Evolutionary conservation across 257 asterid species (phyloP).

Genomic region (Gentiana macrophylla): DNA sequence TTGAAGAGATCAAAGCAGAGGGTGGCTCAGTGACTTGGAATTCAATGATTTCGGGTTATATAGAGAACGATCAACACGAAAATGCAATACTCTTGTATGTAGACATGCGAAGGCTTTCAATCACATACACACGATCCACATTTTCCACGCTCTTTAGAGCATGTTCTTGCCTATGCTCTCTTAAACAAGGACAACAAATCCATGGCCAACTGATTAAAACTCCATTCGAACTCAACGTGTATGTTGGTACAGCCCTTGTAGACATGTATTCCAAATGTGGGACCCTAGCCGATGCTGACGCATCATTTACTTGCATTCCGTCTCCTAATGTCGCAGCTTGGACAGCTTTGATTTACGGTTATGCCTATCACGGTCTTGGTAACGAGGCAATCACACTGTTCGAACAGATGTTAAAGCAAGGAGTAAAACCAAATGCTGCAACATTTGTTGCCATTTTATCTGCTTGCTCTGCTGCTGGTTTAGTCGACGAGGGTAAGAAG

Average conservation of each 20-base stretch:
- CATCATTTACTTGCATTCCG: slow-evolving; percentile 39
- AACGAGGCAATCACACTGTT: slow-evolving; percentile 37
- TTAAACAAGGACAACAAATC: slow-evolving; percentile 49
- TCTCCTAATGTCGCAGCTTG: slow-evolving; percentile 63
- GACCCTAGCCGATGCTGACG: slow-evolving; percentile 47
- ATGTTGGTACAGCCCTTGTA: slow-evolving; percentile 61
- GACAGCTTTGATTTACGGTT: slow-evolving; percentile 67
- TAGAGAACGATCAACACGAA: slow-evolving; percentile 36
- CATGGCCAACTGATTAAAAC: slow-evolving; percentile 59
- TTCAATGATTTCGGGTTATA: slow-evolving; percentile 73
- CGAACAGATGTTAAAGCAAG: slow-evolving; percentile 39
- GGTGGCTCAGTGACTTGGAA: slow-evolving; percentile 66
- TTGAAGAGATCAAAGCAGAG: slow-evolving; percentile 43
- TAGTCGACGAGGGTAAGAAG: slow-evolving; percentile 36
- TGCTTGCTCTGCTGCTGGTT: slow-evolving; percentile 54
- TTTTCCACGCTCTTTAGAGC: slow-evolving; percentile 52
- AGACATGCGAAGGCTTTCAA: slow-evolving; percentile 45
- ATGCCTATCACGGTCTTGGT: slow-evolving; percentile 52
- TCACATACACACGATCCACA: slow-evolving; percentile 55
- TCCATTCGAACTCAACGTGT: slow-evolving; percentile 41
- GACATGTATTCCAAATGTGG: slow-evolving; percentile 91
- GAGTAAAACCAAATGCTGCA: slow-evolving; percentile 55
- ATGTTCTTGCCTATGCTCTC: slow-evolving; percentile 61
- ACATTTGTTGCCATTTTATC: slow-evolving; percentile 65
- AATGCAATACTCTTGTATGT: slow-evolving; percentile 41